phyloP scores from a whole-genome alignment of 345 rosid species.

The Viola odorata region DNA sequence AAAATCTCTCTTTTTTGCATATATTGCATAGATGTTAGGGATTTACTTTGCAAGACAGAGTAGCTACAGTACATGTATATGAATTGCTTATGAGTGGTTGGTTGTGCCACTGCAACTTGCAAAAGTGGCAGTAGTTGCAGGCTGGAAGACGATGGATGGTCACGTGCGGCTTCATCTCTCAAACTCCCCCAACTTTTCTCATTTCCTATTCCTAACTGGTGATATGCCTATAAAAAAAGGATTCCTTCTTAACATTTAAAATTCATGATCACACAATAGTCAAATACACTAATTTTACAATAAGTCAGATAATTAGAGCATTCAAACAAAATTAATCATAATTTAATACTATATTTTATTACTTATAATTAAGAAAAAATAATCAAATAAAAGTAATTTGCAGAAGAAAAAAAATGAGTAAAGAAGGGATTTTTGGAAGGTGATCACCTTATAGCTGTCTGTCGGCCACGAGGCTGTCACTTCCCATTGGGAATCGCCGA shows the following conservation, averaged over 20 bases:
- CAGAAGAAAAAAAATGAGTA: background rate
- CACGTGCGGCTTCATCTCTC: constrained; percentile 33
- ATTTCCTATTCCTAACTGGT: too few species aligned
- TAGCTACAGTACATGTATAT: background rate
- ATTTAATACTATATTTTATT: too few species aligned
- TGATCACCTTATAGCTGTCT: constrained; percentile 33
- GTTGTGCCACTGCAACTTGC: background rate
- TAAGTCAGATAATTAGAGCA: too few species aligned
- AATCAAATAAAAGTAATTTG: constrained; percentile 13
- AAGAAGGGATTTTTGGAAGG: constrained; percentile 2
- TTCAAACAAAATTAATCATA: too few species aligned
- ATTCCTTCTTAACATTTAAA: too few species aligned
- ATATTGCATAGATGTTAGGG: background rate
- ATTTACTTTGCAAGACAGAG: background rate
- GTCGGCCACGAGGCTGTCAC: constrained; percentile 54
- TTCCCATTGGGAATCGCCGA: constrained; percentile 41
- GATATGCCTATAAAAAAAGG: too few species aligned
- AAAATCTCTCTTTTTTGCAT: background rate
- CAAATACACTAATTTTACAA: too few species aligned
- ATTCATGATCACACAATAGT: too few species aligned
- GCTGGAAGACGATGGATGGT: constrained; percentile 1
- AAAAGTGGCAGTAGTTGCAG: background rate
- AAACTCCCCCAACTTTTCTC: too few species aligned
- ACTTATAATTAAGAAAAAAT: too few species aligned
- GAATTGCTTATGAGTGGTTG: background rate